A percentile compares a stretch with the other conserved stretches of the same genome.
Conservation (phyloP, 2,329 filamentous ascomycete species). For the Calcarisporium arbuscula region DNA sequence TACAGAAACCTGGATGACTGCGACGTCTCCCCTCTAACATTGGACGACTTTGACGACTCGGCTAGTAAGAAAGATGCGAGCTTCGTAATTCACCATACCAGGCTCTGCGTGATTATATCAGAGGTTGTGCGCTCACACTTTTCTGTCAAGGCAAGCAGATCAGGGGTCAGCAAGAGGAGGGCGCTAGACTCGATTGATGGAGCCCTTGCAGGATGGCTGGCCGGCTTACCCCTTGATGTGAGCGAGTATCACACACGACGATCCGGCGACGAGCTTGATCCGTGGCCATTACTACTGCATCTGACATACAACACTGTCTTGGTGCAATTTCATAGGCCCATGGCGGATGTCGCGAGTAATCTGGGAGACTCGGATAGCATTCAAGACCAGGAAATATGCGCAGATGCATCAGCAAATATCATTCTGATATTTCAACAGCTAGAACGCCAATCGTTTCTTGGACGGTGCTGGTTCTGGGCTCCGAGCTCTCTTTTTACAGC, state of each 20-base stretch:
- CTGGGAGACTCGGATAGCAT: background rate
- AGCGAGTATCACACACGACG: background rate
- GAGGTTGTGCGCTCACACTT: background rate
- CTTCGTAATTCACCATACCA: conserved; percentile 7
- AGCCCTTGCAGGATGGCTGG: background rate
- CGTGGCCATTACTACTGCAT: background rate
- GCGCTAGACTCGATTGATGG: background rate
- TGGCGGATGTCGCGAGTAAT: background rate
- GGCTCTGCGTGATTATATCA: conserved; percentile 6
- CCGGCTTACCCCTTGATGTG: background rate
- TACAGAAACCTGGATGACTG: conserved; percentile 7
- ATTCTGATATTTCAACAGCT: background rate
- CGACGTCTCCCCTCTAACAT: conserved; percentile 1
- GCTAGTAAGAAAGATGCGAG: background rate
- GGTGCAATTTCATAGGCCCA: background rate
- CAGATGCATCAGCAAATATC: background rate
- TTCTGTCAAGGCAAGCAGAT: background rate
- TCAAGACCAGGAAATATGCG: background rate
- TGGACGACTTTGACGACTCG: conserved; percentile 1
- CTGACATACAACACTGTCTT: background rate
- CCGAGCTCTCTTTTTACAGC: background rate
- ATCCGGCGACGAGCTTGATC: background rate
- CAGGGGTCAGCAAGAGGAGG: background rate
- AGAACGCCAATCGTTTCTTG: background rate
- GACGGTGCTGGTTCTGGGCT: background rate